Evolutionary conservation across 2,329 filamentous ascomycete genomes (phyloP).

Genomic region (Periglandula ipomoeae): DNA sequence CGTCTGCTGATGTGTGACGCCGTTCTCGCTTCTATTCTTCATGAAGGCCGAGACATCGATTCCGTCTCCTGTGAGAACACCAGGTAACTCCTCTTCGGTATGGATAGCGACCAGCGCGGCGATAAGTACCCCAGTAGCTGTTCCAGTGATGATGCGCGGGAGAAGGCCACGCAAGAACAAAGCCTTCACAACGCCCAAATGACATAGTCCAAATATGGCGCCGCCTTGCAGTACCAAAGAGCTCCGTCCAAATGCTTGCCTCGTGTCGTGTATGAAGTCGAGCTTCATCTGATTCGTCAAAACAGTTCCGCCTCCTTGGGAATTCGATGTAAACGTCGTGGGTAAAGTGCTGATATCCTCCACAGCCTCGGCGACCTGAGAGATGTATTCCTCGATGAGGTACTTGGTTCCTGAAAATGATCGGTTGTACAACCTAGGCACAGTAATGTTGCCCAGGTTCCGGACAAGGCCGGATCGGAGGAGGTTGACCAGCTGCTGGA

Average conservation of each 20-base stretch:
- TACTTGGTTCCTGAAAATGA: constrained; percentile 85
- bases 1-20: constrained; percentile 25
- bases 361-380: constrained; percentile 72
- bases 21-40: constrained; percentile 20
- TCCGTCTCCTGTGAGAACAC: constrained; percentile 65
- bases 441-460: constrained; percentile 86
- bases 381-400: constrained; percentile 84
- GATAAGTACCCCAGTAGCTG: constrained; percentile 81
- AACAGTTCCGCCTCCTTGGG: constrained; percentile 26
- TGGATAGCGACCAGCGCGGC: constrained; percentile 82
- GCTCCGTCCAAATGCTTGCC: constrained; percentile 80
- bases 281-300: constrained; percentile 70
- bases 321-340: constrained; percentile 34
- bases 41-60: constrained; percentile 79
- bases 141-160: constrained; percentile 85
- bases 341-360: constrained; percentile 64
- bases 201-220: constrained; percentile 83
- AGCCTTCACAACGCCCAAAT: constrained; percentile 83
- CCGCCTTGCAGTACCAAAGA: constrained; percentile 83
- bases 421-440: constrained; percentile 70
- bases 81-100: constrained; percentile 73
- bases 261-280: constrained; percentile 76
- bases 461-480: constrained; percentile 71
- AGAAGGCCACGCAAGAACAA: constrained; percentile 71
- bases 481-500: constrained; percentile 67